Conservation (phyloP, 768 basidiomycete genomes). For the Strobilomyces dryophilus region DNA sequence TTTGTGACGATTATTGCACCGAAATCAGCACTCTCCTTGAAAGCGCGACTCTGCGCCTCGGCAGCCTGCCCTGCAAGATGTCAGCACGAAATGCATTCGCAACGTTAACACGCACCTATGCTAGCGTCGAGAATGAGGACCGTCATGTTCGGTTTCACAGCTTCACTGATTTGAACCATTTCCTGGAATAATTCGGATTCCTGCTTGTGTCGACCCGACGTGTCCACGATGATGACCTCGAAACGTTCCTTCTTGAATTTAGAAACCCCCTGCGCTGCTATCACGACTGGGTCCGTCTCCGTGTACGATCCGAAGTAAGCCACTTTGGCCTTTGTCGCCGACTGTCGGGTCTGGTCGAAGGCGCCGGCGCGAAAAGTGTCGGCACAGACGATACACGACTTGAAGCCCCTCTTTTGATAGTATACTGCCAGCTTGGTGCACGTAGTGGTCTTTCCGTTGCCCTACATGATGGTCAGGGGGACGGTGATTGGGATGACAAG, state of each 20-base stretch:
- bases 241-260: conserved; percentile 99
- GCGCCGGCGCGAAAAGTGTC: conserved; percentile 99
- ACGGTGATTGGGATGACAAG: neutral
- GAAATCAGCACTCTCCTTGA: conserved; percentile 97
- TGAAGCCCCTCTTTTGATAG: conserved; percentile 95
- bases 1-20: conserved; percentile 99
- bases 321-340: conserved; percentile 97
- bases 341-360: conserved; percentile 98
- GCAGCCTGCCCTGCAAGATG: conserved; percentile 80
- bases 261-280: conserved; percentile 89
- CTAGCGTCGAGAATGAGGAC: conserved; percentile 94
- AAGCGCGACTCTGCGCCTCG: conserved; percentile 91
- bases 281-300: conserved; percentile 95
- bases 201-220: conserved; percentile 95
- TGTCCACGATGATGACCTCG: conserved; percentile 98
- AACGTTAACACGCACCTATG: conserved; percentile 55
- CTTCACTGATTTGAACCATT: conserved; percentile 94
- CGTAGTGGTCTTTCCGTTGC: conserved; percentile 98
- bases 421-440: conserved; percentile 98
- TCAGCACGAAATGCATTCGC: neutral
- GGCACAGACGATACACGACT: conserved; percentile 95
- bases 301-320: conserved; percentile 99
- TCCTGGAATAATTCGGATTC: conserved; percentile 95
- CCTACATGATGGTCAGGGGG: conserved; percentile 43
- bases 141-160: conserved; percentile 95